Evolutionary conservation across 176 grass and related monocot species (phyloP).

Genomic region (Aegilops tauschii): DNA sequence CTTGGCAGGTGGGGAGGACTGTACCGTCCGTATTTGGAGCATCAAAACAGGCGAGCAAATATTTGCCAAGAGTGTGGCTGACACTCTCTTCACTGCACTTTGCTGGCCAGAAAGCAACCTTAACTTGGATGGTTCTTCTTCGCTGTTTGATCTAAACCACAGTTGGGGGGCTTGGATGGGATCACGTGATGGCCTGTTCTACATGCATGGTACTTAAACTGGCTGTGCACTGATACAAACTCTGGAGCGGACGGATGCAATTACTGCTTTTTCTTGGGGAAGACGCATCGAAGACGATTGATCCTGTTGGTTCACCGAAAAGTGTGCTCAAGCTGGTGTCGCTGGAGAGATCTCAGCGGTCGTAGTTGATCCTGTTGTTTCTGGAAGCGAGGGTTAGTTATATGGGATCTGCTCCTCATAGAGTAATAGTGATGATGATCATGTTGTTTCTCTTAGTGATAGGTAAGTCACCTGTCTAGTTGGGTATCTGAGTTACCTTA

Average conservation of each 20-base stretch:
- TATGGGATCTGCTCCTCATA: background rate
- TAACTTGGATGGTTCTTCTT: constrained; percentile 29
- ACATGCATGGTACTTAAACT: constrained; percentile 71
- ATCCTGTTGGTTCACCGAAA: background rate
- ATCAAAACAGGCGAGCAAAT: constrained; percentile 81
- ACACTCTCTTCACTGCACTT: constrained; percentile 39
- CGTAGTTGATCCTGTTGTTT: background rate
- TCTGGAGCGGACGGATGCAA: constrained; percentile 4
- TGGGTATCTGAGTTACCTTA: background rate
- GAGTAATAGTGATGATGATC: background rate
- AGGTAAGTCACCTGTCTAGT: background rate
- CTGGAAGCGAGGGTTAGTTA: background rate
- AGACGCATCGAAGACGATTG: background rate
- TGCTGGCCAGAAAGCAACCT: constrained; percentile 59
- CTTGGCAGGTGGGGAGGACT: constrained; percentile 75
- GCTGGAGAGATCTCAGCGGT: background rate
- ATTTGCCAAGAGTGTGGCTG: constrained; percentile 48
- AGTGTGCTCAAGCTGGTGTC: background rate
- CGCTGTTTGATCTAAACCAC: constrained; percentile 41
- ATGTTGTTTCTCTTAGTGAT: constrained; percentile 24
- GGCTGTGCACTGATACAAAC: background rate
- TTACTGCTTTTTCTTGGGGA: background rate
- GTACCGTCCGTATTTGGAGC: constrained; percentile 70
- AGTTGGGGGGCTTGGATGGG: constrained; percentile 89
- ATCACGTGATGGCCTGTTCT: constrained; percentile 68